Base-by-base conservation (phyloP, 805 yeast genomes). In the Naumovozyma baii region DNA sequence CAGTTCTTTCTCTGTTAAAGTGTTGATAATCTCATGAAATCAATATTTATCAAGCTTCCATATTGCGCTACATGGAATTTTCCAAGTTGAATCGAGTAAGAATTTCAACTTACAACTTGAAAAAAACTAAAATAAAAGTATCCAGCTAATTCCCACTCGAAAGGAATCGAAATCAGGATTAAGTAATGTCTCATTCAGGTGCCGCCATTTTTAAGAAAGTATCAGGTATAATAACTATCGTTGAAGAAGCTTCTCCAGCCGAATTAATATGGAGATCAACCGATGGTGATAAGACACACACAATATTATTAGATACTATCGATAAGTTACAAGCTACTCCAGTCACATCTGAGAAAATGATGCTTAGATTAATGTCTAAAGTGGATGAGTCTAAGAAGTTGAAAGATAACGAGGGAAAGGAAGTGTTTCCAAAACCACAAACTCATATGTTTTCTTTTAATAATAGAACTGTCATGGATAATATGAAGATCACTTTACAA, bases 381-480 rank as follows among this genome's bases (percentile, higher is more conserved):
- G 59, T 57, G 2, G 54, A 58, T 1, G 72, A 54, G 4, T 28
- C 33, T 15, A 56, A 58, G 39, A 55, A 55, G 37, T 44, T 44
- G 19, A 54, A 58, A 9, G 60, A 50, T 33, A 49, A 48, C 33
- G 59, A 51, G 26, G 60, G 59, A n/a, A 52, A 54, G 46, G 59
- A 48, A 25, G 43, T 48, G 3, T 18, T 39, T 3, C 47, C 55
- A 2, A 52, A 51, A 30, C 50, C 55, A n/a, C 45, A 43, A 4
- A 60, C 55, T 1, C 63, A 65, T 18, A 60, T 73, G 31, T 76
- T 87, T 45, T 68, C 81, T 1, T 84, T 86, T 61, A 77, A 75
- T 40, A 80, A 76, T 52, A 66, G 92, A 37, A 74, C 76, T 15
- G 80, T 83, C 5, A 82, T 87, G 85, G 85, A 82, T 46, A 73